Evolutionary conservation across 2,329 filamentous ascomycete genomes (phyloP), one percentile per base, ranked within the genome.

Genomic region (Colletotrichum simmondsii): DNA sequence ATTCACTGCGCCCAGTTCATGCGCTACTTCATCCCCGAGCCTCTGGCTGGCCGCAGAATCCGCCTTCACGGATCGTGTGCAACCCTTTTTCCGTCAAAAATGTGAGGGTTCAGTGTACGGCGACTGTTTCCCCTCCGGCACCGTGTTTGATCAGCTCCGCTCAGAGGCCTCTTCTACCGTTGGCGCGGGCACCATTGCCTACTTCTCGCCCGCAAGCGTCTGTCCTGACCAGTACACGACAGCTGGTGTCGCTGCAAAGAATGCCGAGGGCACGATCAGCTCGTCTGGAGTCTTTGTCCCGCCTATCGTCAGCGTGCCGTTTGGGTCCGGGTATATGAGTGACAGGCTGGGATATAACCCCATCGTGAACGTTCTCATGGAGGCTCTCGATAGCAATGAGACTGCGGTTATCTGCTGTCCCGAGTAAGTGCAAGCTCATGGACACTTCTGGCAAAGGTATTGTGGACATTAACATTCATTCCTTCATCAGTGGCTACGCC

Each of bases 211-310:
- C 0, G 79, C 76, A 0, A 26, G 77, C 2, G 53, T 64, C 8
- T 81, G 77, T 12, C 78, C 77, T 1, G 71, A 75, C 0, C 75
- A 75, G 0, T 78, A 77, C 77, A 78, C 76, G 6, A 80, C 77
- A 3, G 77, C 71, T 1, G 78, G 75, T 14, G 72, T 72, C 0
- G 72, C 65, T 24, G 63, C 65, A 26, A 66, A 68, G 11, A 42
- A 53, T 24, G 6, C 16, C n/a, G 46, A 57, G 24, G 67, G 67
- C 56, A 32, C 24, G 19, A 28, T 72, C 35, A 66, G 42, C 37
- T 65, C 74, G 5, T 65, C 64, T 0, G 71, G 74, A 22, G n/a
- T 53, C 1, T 69, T 72, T 26, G 46, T 35, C 1, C 60, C 71
- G 2, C 56, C 64, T 4, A 57, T 71, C 12, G 49, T 56, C 7